Evolutionary conservation across 2,329 filamentous ascomycete species (phyloP), one percentile per base, ranked within the genome.

Genomic region (Diaporthe citrichinensis): DNA sequence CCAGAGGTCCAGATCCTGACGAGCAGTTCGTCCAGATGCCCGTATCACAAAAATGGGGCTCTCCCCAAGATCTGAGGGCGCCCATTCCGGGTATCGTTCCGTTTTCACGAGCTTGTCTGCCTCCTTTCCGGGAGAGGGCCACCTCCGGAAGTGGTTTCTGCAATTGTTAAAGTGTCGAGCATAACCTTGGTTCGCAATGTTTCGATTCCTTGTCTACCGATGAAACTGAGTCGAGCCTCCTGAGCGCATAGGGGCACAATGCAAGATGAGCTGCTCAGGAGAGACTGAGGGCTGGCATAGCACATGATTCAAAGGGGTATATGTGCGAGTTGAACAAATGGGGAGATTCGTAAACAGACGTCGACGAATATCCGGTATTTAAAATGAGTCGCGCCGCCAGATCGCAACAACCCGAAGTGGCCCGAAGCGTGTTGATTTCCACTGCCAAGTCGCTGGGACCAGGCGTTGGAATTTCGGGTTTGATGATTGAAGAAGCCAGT

Each of bases 31-130:
- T 73, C 71, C 57, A 28, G 7, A 28, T 62, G 57, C 34, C 34
- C 55, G 55, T 53, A 49, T 59, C 68, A 71, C 31, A 71, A 69
- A 69, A 69, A 14, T 69, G 65, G 65, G 65, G 31, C 49, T 69
- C 31, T 53, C 65, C 46, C 49, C 46, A 12, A 69, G 65, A 69
- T 69, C 65, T 69, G 65, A 69, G 34, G 65, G 65, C n/a, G n/a
- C 46, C 34, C n/a, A 55, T 69, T 49, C 49, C 65, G 65, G 34
- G n/a, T 41, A 15, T 25, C n/a, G 46, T 41, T 55, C 65, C 49
- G 49, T 41, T 55, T 25, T 41, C 49, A 69, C 65, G 49, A 55
- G 46, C 49, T 69, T 53, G 49, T 41, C 34, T 55, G n/a, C 49
- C 49, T 69, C 65, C 23, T 69, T 23, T 14, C 65, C 41, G 31